Percentiles rank a stretch among this genome's conserved stretches.
Conservation (phyloP, 768 basidiomycete genomes). For the Chlorophyllum brunneum region DNA sequence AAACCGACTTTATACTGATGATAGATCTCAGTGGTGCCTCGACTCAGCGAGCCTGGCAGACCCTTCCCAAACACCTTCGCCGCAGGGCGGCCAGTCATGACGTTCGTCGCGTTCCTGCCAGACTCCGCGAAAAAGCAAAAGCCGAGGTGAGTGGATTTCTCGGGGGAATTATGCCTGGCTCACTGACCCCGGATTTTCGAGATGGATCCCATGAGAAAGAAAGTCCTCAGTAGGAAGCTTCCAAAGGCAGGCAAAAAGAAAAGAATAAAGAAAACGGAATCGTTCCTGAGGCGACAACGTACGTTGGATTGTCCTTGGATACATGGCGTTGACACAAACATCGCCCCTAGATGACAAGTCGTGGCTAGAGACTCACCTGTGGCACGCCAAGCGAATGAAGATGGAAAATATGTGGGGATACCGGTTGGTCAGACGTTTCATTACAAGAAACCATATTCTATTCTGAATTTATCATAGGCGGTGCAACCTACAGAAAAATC, state of each 20-base stretch:
- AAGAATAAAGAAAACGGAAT: constrained; percentile 52
- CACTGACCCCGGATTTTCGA: constrained; percentile 15
- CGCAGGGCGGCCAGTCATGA: constrained; percentile 94
- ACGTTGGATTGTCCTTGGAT: constrained; percentile 12
- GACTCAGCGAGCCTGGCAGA: constrained; percentile 87
- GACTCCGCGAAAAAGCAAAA: constrained; percentile 76
- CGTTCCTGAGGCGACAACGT: constrained; percentile 76
- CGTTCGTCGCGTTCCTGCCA: constrained; percentile 83
- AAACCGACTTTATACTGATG: not conserved
- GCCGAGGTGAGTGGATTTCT: constrained; percentile 70
- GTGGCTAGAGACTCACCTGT: constrained; percentile 96
- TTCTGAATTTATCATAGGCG: constrained; percentile 44
- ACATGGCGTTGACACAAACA: not conserved
- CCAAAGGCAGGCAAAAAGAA: constrained; percentile 65
- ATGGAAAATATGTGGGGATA: constrained; percentile 95
- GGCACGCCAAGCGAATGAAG: constrained; percentile 96
- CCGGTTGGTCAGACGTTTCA: constrained; percentile 53
- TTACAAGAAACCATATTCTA: not conserved
- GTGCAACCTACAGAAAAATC: constrained; percentile 87
- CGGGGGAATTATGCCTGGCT: not conserved
- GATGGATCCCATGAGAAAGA: constrained; percentile 46
- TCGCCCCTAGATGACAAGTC: constrained; percentile 65
- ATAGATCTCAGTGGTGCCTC: constrained; percentile 49
- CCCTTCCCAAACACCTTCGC: constrained; percentile 86
- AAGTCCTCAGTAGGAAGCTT: constrained; percentile 36